Evolutionary conservation across 768 basidiomycete species (phyloP).

Genomic region (Mycena kentingensis): DNA sequence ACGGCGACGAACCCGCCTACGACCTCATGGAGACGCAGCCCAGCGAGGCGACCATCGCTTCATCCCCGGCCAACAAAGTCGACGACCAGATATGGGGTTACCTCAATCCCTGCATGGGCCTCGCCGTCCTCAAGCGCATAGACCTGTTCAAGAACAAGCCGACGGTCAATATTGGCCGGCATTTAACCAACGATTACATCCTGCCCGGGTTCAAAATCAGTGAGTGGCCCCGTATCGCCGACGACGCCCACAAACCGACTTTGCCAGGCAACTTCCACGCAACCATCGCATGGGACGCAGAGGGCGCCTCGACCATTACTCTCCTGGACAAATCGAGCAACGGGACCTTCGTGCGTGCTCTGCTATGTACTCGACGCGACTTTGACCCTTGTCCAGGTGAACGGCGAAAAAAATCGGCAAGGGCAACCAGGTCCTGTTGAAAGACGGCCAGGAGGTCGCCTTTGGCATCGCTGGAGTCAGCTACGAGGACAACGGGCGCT

Average conservation of each 20-base stretch:
- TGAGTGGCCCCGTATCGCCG: slow-evolving; percentile 39
- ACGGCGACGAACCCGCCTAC: too few species aligned
- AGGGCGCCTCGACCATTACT: slow-evolving; percentile 41
- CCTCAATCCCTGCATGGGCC: slow-evolving; percentile 60
- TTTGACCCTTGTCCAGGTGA: slow-evolving; percentile 50
- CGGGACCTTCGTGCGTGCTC: not conserved
- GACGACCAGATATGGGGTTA: slow-evolving; percentile 64
- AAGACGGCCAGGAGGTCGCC: slow-evolving; percentile 84
- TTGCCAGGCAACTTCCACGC: slow-evolving; percentile 60
- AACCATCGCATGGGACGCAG: slow-evolving; percentile 60
- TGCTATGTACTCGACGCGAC: not conserved
- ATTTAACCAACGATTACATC: slow-evolving; percentile 50
- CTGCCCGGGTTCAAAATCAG: slow-evolving; percentile 75
- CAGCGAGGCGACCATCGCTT: not conserved
- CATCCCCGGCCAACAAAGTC: not conserved
- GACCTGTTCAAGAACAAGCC: slow-evolving; percentile 61
- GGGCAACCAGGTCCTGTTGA: slow-evolving; percentile 54
- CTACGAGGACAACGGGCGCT: slow-evolving; percentile 44
- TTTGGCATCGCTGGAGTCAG: slow-evolving; percentile 65
- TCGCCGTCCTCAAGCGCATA: slow-evolving; percentile 51
- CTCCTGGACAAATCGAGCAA: slow-evolving; percentile 46
- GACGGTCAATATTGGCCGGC: slow-evolving; percentile 58
- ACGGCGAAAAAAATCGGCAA: slow-evolving; percentile 65
- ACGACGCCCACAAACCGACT: slow-evolving; percentile 3
- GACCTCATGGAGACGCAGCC: not conserved